Base-by-base conservation (phyloP, 202 grass and related monocot species). In the Schoenoplectus tabernaemontani region DNA sequence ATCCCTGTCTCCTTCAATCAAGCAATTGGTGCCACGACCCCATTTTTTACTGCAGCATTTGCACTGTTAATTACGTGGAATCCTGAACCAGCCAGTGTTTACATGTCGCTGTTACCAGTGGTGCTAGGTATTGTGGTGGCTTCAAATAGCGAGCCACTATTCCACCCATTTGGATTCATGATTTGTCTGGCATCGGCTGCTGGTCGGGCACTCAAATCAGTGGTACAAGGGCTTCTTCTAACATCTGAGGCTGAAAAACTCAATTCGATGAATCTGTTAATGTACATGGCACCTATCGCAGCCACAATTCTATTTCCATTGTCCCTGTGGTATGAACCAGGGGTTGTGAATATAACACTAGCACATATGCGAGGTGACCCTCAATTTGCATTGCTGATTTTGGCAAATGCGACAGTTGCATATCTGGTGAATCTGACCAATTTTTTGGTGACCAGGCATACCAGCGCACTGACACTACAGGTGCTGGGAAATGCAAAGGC, bases 1-100 rank as follows among this genome's bases (percentile, higher is more conserved):
- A 89, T 97, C 79, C 94, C 94, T n/a, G 94, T 97, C 1, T 97
- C 94, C 1, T 97, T 97, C 89, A 97, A 97, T 78, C 94, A 97
- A 81, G 94, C 94, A 13, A 87, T 97, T 3, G 94, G 94, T 70
- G 94, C 94, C 79, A 97, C 94, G 59, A 97, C 94, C 69, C 94
- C 94, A 34, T 97, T 97, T 86, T 97, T 97, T 91, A 97, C 94
- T 19, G 94, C 91, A 17, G 77, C 89, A 34, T 76, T 97, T 59
- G 91, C 94, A 3, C 91, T 93, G 84, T 70, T 92, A 59, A 84
- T 97, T 75, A 89, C 87, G 2, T 69, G 79, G 1, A 63, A 63
- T 33, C 71, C 79, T 1, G 94, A 97, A 86, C 89, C 89, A 0
- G 82, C n/a, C 17, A 82, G 82, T 75, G 93, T 91, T 68, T 97